Evolutionary conservation across 1,139 yeast species (phyloP).

Genomic region (Taphrina communis): DNA sequence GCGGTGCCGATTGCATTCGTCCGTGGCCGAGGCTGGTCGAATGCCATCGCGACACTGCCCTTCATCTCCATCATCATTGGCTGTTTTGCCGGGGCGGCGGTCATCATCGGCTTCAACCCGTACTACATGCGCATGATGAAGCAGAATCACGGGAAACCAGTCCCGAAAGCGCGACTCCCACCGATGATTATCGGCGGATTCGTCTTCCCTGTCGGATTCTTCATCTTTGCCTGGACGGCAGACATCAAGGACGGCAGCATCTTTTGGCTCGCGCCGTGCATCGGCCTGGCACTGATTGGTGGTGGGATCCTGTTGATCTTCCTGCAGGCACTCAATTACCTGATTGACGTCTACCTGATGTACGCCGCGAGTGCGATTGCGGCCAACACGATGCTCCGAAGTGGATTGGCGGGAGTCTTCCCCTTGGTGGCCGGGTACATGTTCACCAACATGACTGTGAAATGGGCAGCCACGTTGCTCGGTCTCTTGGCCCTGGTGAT

Average conservation of each 20-base stretch:
- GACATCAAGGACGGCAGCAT: constrained; percentile 70
- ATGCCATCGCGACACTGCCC: constrained; percentile 70
- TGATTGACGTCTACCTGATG: constrained; percentile 60
- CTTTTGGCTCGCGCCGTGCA: constrained; percentile 74
- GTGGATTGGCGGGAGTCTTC: constrained; percentile 72
- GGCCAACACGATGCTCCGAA: constrained; percentile 69
- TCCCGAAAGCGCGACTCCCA: constrained; percentile 63
- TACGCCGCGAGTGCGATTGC: constrained; percentile 73
- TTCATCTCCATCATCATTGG: constrained; percentile 72
- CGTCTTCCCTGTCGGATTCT: constrained; percentile 36
- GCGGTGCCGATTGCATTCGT: constrained; percentile 78
- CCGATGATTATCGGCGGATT: constrained; percentile 25
- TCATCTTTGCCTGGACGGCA: constrained; percentile 55
- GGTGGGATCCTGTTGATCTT: constrained; percentile 65
- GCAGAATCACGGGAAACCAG: constrained; percentile 52
- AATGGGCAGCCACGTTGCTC: constrained; percentile 49
- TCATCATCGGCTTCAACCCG: constrained; percentile 53
- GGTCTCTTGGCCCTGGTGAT: constrained; percentile 63
- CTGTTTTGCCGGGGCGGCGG: constrained; percentile 15
- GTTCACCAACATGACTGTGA: constrained; percentile 62
- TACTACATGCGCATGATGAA: constrained; percentile 52
- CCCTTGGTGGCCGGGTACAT: constrained; percentile 65
- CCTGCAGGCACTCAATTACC: constrained; percentile 58
- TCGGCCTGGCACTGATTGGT: constrained; percentile 69
- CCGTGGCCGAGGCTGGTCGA: constrained; percentile 70